phyloP scores from a whole-genome alignment of 2,329 filamentous ascomycete genomes.

The Beauveria sp. region DNA sequence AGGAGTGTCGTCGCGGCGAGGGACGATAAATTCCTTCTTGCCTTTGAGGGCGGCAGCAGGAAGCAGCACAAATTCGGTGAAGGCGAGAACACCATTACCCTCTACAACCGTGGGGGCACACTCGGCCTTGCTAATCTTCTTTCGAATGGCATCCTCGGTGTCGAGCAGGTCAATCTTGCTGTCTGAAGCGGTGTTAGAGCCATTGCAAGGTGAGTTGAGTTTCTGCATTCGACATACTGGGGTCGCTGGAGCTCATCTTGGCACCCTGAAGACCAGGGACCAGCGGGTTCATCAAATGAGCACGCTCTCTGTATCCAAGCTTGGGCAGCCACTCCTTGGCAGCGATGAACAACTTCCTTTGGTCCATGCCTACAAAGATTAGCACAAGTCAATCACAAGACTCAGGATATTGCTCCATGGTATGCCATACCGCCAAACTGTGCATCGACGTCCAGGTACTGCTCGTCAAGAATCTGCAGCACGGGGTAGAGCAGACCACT shows the following conservation, averaged over 20 bases:
- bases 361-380: conserved; percentile 48
- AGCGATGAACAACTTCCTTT: conserved; percentile 81
- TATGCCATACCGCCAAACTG: conserved; percentile 63
- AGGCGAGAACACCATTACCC: conserved; percentile 78
- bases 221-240: conserved; percentile 38
- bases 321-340: conserved; percentile 80
- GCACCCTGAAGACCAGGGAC: conserved; percentile 75
- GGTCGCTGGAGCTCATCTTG: conserved; percentile 78
- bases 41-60: conserved; percentile 62
- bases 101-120: conserved; percentile 69
- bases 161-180: conserved; percentile 95
- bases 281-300: conserved; percentile 58
- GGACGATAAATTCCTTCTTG: conserved; percentile 58
- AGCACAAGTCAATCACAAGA: conserved; percentile 1
- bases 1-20: conserved; percentile 62
- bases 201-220: background rate
- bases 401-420: background rate
- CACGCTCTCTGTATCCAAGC: conserved; percentile 67
- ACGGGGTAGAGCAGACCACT: conserved; percentile 37
- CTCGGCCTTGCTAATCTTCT: conserved; percentile 81
- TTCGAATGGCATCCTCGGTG: conserved; percentile 60
- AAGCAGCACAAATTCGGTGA: conserved; percentile 81
- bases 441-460: conserved; percentile 78
- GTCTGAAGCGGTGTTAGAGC: conserved; percentile 34
- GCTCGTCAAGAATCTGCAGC: conserved; percentile 83